Evolutionary conservation across 2,329 filamentous ascomycete genomes (phyloP).

Genomic region (Hypoxylon sp.): DNA sequence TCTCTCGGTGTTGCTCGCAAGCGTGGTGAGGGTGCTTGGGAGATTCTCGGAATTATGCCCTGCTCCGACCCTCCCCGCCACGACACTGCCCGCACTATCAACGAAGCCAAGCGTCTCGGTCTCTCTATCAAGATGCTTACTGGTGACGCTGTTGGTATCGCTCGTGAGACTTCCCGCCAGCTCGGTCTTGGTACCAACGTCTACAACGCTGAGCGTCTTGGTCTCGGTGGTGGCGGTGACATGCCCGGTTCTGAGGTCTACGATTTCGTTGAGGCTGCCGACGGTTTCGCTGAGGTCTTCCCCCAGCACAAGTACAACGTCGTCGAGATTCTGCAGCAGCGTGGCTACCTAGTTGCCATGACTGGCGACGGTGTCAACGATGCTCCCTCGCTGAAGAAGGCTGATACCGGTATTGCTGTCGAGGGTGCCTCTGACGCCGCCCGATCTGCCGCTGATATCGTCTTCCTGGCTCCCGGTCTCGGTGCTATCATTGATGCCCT

Average conservation of each 20-base stretch:
- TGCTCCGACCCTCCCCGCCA: conserved; percentile 91
- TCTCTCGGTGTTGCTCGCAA: conserved; percentile 93
- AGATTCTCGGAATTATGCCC: conserved; percentile 94
- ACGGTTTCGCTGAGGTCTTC: conserved; percentile 95
- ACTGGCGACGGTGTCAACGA: conserved; percentile 97
- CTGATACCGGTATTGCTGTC: conserved; percentile 95
- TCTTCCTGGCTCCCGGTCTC: conserved; percentile 90
- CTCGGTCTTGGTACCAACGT: conserved; percentile 92
- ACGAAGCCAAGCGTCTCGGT: conserved; percentile 86
- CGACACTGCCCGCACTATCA: conserved; percentile 89
- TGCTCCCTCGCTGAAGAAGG: conserved; percentile 90
- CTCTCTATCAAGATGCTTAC: conserved; percentile 96
- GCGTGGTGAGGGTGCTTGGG: conserved; percentile 81
- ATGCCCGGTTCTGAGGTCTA: conserved; percentile 95
- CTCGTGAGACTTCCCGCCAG: conserved; percentile 88
- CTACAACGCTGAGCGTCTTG: conserved; percentile 91
- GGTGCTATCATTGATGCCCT: conserved; percentile 92
- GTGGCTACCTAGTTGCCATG: conserved; percentile 94
- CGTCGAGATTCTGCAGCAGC: conserved; percentile 91
- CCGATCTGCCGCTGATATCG: conserved; percentile 89
- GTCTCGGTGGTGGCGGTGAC: conserved; percentile 87
- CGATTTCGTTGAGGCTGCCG: conserved; percentile 93
- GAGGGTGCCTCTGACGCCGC: conserved; percentile 92
- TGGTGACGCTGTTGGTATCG: conserved; percentile 92
- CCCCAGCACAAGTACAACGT: conserved; percentile 96